These are phyloP conservation scores for Tricholoma sp. DNA, from an alignment of 768 basidiomycete species.

Conservation along the genomic window DNA sequence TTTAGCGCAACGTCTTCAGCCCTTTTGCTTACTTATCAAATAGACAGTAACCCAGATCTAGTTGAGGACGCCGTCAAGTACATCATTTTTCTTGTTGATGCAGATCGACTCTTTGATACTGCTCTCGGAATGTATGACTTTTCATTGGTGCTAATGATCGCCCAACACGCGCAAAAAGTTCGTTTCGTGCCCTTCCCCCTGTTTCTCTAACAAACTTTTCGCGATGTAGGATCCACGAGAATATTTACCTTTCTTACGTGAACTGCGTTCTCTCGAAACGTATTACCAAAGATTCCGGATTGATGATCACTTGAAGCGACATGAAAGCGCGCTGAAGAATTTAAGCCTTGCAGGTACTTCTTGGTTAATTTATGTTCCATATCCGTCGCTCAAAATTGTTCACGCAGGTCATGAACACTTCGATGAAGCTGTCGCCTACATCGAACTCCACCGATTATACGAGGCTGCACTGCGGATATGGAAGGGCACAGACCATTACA, in stretches of 20 bases:
- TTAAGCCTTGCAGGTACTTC: conserved; percentile 63
- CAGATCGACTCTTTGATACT: conserved; percentile 84
- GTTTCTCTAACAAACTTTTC: neutral
- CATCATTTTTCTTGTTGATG: conserved; percentile 95
- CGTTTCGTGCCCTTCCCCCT: neutral
- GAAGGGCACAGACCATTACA: conserved; percentile 56
- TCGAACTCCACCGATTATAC: conserved; percentile 74
- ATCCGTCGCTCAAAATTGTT: neutral
- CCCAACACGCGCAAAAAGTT: conserved; percentile 96
- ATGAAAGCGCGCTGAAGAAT: conserved; percentile 69
- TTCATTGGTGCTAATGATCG: conserved; percentile 89
- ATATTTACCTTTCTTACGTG: conserved; percentile 94
- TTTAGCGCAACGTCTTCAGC: neutral
- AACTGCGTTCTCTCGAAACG: conserved; percentile 73
- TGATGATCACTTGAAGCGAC: conserved; percentile 83
- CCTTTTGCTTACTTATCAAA: conserved; percentile 15
- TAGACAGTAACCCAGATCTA: conserved; percentile 57
- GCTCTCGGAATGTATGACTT: conserved; percentile 99
- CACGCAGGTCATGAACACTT: conserved; percentile 60
- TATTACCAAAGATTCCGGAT: conserved; percentile 87
- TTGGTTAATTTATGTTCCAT: neutral
- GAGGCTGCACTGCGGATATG: conserved; percentile 71
- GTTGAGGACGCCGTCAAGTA: conserved; percentile 98
- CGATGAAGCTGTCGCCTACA: conserved; percentile 73
- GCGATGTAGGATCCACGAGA: conserved; percentile 84